These are phyloP conservation scores for Fagopyrum tataricum DNA, from an alignment of 148 eudicot species.

Conservation along the genomic window DNA sequence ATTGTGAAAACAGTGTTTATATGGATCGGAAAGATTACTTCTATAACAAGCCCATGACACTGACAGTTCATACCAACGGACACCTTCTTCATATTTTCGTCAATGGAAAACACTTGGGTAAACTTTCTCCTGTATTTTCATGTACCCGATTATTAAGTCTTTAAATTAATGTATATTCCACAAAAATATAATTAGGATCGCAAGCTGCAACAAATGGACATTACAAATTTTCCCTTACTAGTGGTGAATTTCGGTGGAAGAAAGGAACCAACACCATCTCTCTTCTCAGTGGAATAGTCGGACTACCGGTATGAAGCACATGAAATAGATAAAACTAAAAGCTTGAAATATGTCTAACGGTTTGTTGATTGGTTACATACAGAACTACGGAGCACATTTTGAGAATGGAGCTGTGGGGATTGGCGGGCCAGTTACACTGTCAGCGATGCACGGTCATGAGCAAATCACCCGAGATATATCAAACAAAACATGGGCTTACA, in stretches of 20 bases:
- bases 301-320: conserved; percentile 5
- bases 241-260: not conserved
- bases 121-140: too few species aligned
- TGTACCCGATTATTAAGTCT: too few species aligned
- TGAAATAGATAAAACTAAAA: not conserved
- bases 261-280: conserved; percentile 17
- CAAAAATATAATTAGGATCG: not conserved
- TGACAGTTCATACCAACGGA: conserved; percentile 18
- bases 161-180: too few species aligned
- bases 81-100: conserved; percentile 24
- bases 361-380: not conserved
- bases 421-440: conserved; percentile 22
- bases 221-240: not conserved
- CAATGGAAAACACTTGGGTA: conserved; percentile 25
- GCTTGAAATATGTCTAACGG: not conserved
- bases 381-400: conserved; percentile 36
- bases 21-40: conserved; percentile 4
- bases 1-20: not conserved
- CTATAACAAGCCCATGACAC: conserved; percentile 12
- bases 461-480: conserved; percentile 20
- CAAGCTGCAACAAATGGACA: not conserved
- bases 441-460: conserved; percentile 9
- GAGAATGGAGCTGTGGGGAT: conserved; percentile 24
- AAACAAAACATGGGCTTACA: conserved; percentile 23
- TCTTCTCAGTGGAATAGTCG: conserved; percentile 30